Evolutionary conservation across 1,284 basidiomycete genomes (phyloP).

Genomic region (Mycena sp.): DNA sequence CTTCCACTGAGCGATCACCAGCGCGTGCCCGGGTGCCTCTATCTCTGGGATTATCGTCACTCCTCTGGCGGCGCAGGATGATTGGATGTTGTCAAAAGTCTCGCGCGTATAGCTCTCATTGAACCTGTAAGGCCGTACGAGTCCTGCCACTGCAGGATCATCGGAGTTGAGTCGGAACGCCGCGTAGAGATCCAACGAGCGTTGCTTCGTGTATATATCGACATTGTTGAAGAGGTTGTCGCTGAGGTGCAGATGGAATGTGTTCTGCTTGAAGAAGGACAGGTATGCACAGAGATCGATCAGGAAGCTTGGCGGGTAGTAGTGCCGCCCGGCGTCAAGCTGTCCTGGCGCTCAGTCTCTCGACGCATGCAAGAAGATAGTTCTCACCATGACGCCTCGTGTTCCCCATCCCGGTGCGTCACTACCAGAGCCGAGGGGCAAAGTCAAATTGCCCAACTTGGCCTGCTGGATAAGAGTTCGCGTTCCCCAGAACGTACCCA

Average conservation of each 20-base stretch:
- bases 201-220: slow-evolving; percentile 20
- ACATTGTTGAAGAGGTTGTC: slow-evolving; percentile 36
- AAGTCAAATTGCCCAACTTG: slow-evolving; percentile 33
- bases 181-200: slow-evolving; percentile 40
- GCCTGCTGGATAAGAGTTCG: slow-evolving; percentile 45
- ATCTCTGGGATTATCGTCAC: slow-evolving; percentile 51
- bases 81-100: slow-evolving; percentile 45
- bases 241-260: slow-evolving; percentile 41
- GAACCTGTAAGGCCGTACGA: slow-evolving; percentile 30
- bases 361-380: neutral
- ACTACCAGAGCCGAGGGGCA: slow-evolving; percentile 41
- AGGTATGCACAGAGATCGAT: slow-evolving; percentile 48
- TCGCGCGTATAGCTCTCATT: slow-evolving; percentile 48
- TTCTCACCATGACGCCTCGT: slow-evolving; percentile 45
- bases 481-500: slow-evolving; percentile 50
- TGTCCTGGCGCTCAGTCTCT: neutral
- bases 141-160: slow-evolving; percentile 41
- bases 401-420: slow-evolving; percentile 50
- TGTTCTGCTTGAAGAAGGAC: slow-evolving; percentile 50
- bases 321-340: slow-evolving; percentile 50
- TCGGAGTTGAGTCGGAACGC: slow-evolving; percentile 47
- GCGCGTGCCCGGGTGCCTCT: slow-evolving; percentile 46
- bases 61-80: slow-evolving; percentile 43
- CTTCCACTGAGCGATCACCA: slow-evolving; percentile 51
- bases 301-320: slow-evolving; percentile 44